Base-by-base conservation (phyloP, 257 asterid species). In the Cordia subcordata region DNA sequence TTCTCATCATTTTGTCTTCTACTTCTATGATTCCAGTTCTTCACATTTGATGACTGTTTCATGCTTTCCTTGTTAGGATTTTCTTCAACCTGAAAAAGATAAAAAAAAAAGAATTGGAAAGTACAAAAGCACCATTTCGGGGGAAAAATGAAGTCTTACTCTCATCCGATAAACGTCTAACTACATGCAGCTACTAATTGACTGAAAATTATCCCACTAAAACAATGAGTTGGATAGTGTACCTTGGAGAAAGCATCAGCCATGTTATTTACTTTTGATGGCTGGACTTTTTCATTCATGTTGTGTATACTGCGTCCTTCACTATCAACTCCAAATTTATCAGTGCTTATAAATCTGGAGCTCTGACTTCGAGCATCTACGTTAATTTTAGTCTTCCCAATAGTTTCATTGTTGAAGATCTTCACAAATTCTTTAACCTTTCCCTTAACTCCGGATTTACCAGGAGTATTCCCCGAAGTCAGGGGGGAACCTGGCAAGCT, bases 401-500 rank as follows among this genome's bases (percentile, higher is more conserved):
- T 74, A 55, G 62, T 54, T 62, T 82, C 95, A 12, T 76, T 84
- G 64, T 80, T 82, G 74, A 92, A 84, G 50, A 81, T 81, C 72
- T 88, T 84, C 42, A 81, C 97, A 60, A 88, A 88, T 37, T 86
- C 89, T 56, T 72, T 81, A 21, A 92, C 91, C 75, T 86, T 91
- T 44, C 94, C 84, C 62, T 72, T 78, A 39, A 62, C 81, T 74
- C 79, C 70, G 65, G 53, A 63, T 71, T 63, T 79, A 62, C 54
- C 63, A 39, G 54, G 50, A 70, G 50, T 56, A 17, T 50, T 69
- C 55, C 67, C 73, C 21, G 83, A 58, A 45, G 17, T 59, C 58
- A 1, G 47, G 1, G 62, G 64, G 35, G 66, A 61, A 52, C 57
- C 66, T 64, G 58, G 68, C 45, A 22, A 60, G 63, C 57, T 73